Evolutionary conservation across 164 flowering plant species (phyloP).

Genomic region (Cinnamomum chago): DNA sequence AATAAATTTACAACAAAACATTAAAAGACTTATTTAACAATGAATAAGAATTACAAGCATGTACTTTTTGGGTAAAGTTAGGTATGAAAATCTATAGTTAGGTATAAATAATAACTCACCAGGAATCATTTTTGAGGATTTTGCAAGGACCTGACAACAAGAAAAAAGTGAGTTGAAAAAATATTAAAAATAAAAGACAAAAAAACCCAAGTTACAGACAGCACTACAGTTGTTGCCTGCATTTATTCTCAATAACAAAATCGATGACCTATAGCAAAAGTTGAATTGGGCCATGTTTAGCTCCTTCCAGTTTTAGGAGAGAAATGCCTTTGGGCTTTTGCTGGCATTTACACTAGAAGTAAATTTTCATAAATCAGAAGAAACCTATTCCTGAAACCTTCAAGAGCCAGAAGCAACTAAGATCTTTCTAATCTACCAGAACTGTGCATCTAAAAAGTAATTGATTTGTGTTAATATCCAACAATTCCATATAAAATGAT

Average conservation of each 20-base stretch:
- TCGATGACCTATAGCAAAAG: background rate
- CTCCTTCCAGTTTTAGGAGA: background rate
- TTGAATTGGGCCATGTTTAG: no score
- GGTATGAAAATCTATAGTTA: background rate
- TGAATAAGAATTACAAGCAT: background rate
- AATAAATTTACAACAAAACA: background rate
- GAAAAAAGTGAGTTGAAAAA: background rate
- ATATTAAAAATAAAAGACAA: background rate
- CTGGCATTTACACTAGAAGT: background rate
- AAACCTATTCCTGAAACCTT: background rate
- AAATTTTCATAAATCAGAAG: no score
- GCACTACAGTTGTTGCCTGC: background rate
- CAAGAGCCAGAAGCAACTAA: background rate
- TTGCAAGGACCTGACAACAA: conserved; percentile 79
- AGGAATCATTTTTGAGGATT: conserved; percentile 99
- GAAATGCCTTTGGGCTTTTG: background rate
- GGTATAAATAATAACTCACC: conserved; percentile 31
- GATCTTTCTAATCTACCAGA: background rate
- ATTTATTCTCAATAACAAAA: background rate
- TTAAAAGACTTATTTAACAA: background rate
- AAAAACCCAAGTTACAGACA: background rate
- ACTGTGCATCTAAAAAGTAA: no score
- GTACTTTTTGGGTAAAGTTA: background rate
- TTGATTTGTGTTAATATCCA: background rate
- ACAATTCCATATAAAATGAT: background rate